Base-by-base conservation (phyloP, 2,329 filamentous ascomycete species). In the Hymenoscyphus scutula region DNA sequence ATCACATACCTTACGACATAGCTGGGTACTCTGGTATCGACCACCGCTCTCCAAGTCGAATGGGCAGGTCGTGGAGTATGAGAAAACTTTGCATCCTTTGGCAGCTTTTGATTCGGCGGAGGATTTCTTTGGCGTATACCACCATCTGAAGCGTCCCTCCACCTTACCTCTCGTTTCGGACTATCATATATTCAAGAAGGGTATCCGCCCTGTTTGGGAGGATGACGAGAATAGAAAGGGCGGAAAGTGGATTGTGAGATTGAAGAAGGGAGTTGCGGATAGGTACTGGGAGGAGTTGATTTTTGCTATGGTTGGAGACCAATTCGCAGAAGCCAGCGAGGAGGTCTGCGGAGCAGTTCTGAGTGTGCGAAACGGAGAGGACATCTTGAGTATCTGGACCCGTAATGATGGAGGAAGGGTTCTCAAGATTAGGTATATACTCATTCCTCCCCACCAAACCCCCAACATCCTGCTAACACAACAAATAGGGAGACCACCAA, bases 381-480 rank as follows among this genome's bases (percentile, higher is more conserved):
- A 99, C 74, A 96, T 98, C 65, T 84, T 99, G 76, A 97, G 92
- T 79, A 92, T 99, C 74, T 99, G 95, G 95, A 96, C 93, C 61
- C 90, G 92, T 76, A 95, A 91, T 71, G 91, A 96, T 73, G 94
- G 92, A 53, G 92, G 92, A 66, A 88, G 92, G 72, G 96, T 97
- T 76, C 89, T 98, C 71, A 97, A 96, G 81, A 97, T 99, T 73
- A 89, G 94, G 90, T 96, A 84, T 70, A 87, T 51, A 48, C 6
- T 59, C 13, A 53, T 5, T 27, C 53, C 45, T 27, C 19, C 37
- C 63, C 73, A 56, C 15, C 34, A n/a, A n/a, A n/a, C 6, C 32
- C n/a, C n/a, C 10, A 11, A 38, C 17, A 19, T 8, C 56, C 10
- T 29, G 41, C 66, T 72, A 56, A 73, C 53, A 29, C 6, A 37